Evolutionary conservation across 805 yeast genomes (phyloP).

Genomic region (Saturnispora ahearnii): DNA sequence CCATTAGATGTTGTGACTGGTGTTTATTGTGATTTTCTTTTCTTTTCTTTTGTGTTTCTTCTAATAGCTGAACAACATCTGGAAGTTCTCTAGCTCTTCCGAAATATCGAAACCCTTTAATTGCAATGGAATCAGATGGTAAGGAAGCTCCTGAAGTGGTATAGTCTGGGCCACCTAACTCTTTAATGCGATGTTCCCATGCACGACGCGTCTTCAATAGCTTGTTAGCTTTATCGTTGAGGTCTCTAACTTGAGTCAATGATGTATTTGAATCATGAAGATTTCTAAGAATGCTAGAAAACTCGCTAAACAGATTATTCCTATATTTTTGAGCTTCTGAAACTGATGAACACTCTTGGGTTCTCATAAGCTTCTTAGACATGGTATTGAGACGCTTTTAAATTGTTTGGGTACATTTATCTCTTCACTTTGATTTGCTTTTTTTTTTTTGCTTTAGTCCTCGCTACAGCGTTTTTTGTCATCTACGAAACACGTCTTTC

Average conservation of each 20-base stretch:
- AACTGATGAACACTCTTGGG: constrained; percentile 31
- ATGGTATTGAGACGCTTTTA: not conserved
- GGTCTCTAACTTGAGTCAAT: constrained; percentile 57
- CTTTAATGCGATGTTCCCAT: constrained; percentile 70
- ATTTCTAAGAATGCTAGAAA: constrained; percentile 48
- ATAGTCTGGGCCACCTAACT: constrained; percentile 69
- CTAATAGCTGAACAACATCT: constrained; percentile 49
- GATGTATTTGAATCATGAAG: constrained; percentile 53
- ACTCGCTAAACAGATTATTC: constrained; percentile 50
- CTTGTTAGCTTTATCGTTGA: constrained; percentile 66
- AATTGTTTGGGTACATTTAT: not conserved
- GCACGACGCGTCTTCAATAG: constrained; percentile 56
- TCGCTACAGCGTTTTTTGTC: not conserved
- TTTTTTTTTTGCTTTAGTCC: not conserved
- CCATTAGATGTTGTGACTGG: not conserved
- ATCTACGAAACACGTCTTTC: not conserved
- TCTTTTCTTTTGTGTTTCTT: constrained; percentile 23
- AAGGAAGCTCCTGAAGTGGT: not conserved
- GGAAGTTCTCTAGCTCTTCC: constrained; percentile 79
- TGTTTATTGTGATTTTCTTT: constrained; percentile 11
- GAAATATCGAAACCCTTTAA: constrained; percentile 60
- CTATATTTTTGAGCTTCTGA: constrained; percentile 70
- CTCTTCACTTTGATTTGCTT: not conserved
- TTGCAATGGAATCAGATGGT: constrained; percentile 8
- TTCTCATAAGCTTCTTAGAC: constrained; percentile 18